phyloP scores from a whole-genome alignment of 1,284 basidiomycete species.

The Meira miltonrushii region DNA sequence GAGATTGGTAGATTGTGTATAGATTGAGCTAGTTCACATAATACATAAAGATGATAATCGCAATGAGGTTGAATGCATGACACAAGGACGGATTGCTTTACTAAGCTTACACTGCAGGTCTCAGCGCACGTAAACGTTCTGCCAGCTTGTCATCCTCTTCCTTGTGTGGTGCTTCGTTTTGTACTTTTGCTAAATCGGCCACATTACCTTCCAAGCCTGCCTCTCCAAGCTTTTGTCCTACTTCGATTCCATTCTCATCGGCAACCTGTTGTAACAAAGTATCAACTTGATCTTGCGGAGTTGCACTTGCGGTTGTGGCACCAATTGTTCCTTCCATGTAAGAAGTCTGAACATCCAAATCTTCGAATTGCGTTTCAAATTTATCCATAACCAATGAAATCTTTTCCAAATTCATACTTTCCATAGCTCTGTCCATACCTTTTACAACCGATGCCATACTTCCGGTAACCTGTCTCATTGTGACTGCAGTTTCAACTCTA shows the following conservation, averaged over 20 bases:
- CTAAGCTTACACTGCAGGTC: conserved; percentile 35
- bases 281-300: conserved; percentile 96
- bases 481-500: conserved; percentile 97
- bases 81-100: neutral
- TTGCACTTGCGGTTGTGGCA: conserved; percentile 82
- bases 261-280: conserved; percentile 85
- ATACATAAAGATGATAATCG: no score
- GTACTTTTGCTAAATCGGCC: conserved; percentile 49
- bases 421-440: conserved; percentile 99
- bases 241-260: conserved; percentile 92
- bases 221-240: conserved; percentile 79
- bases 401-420: conserved; percentile 98
- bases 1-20: neutral
- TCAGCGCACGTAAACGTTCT: conserved; percentile 56
- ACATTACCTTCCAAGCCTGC: conserved; percentile 58
- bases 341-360: conserved; percentile 94
- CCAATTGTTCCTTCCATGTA: conserved; percentile 98
- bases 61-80: no score
- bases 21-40: neutral
- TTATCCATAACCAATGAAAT: conserved; percentile 99
- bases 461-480: conserved; percentile 79
- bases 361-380: conserved; percentile 92
- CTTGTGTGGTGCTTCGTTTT: conserved; percentile 56
- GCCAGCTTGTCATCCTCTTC: conserved; percentile 77
- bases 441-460: conserved; percentile 94